phyloP scores from a whole-genome alignment of 1,284 basidiomycete genomes.

The Heliocybe sulcata region DNA sequence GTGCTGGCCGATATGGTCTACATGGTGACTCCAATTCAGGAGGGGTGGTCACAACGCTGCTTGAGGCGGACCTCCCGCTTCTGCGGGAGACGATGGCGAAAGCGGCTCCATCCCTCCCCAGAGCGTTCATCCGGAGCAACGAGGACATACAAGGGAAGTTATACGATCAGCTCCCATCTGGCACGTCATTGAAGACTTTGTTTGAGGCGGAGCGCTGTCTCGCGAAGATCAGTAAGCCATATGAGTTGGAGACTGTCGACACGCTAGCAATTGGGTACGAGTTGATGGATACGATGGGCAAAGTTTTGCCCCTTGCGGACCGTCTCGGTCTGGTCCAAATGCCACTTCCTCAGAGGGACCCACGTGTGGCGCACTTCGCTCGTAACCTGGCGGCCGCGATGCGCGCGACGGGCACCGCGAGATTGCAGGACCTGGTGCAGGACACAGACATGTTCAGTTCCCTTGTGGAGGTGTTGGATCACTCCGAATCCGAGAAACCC shows the following conservation, averaged over 20 bases:
- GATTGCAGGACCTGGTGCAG: constrained; percentile 23
- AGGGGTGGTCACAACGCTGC: constrained; percentile 72
- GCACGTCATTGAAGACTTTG: constrained; percentile 27
- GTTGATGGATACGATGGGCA: constrained; percentile 36
- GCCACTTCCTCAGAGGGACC: constrained; percentile 40
- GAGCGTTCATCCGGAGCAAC: constrained; percentile 25
- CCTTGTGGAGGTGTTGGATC: constrained; percentile 36
- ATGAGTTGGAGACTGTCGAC: constrained; percentile 29
- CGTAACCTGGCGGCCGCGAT: constrained; percentile 28
- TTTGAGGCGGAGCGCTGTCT: constrained; percentile 41
- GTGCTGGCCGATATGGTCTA: constrained; percentile 89
- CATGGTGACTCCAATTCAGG: constrained; percentile 42
- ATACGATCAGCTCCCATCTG: constrained; percentile 30
- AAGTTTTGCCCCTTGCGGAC: constrained; percentile 40
- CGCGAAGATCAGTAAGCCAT: constrained; percentile 36
- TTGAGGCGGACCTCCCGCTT: constrained; percentile 57
- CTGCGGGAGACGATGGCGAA: constrained; percentile 40
- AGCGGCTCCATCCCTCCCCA: constrained; percentile 25
- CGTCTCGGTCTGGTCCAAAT: constrained; percentile 37
- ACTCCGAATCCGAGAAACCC: constrained; percentile 12
- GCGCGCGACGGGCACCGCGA: constrained; percentile 26
- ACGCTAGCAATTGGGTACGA: constrained; percentile 25
- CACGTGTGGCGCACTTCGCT: constrained; percentile 22
- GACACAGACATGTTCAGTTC: constrained; percentile 32
- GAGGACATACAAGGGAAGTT: constrained; percentile 18